Base-by-base conservation (phyloP, 768 basidiomycete genomes). In the Amyloporia xantha region DNA sequence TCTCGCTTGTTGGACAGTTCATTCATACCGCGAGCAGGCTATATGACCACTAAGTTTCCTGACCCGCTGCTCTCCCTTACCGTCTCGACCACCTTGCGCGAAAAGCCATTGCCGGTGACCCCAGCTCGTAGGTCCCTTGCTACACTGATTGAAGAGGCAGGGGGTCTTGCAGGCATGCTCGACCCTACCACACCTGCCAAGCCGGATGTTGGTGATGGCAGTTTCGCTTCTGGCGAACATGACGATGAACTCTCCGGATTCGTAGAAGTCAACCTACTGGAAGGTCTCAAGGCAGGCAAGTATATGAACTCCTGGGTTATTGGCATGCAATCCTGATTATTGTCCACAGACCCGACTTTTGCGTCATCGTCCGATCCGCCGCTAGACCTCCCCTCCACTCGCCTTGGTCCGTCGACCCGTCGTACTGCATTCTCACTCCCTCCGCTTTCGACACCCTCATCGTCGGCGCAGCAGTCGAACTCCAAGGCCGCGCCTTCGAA, bases 51-150 rank as follows among this genome's bases (percentile, higher is more conserved):
- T 13, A 71, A 75, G 27, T 77, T 85, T 41, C 58, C 70, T 2
- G 80, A 92, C 51, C 92, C 92, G 9, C 65, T 95, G 10, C 75
- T 96, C 23, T 91, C 86, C 58, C 66, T 96, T 24, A 96, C 92
- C 0, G 74, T 84, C 3, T 91, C 88, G 2, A 75, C 82, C n/a
- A 96, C 92, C 1, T 69, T 95, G n/a, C 78, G 92, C 42, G 90
- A 94, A 20, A 87, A 81, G 57, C 78, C 84, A 0, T 62, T 87
- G 5, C 65, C 74, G 12, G 56, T 74, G 11, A 76, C 73, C 2
- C 65, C 75, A 5, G 62, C 64, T 4, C 57, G 69, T 25, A 56
- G 64, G 44, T 59, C 66, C 1, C 56, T 79, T 12, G 58, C 56
- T 4, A 49, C 62, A 20, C 37, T 71, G n/a, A 62, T 68, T 2